These are phyloP conservation scores for Cladochytrium replicatum DNA, from an alignment of 192 early-diverging fungal genomes.

Conservation along the genomic window DNA sequence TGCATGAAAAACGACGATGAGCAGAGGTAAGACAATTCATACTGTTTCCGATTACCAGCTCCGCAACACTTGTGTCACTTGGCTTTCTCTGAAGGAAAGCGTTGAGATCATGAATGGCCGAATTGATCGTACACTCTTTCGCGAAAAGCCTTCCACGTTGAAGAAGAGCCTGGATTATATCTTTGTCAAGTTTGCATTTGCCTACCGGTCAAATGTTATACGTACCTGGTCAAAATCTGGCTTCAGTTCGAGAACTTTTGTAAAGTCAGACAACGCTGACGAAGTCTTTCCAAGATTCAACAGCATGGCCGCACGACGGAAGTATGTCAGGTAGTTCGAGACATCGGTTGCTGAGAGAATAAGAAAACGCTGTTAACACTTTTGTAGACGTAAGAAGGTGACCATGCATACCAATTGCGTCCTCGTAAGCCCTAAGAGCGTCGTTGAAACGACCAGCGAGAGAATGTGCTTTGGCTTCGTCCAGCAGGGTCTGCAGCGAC, in stretches of 20 bases:
- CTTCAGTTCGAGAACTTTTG: slow-evolving; percentile 64
- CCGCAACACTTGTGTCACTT: slow-evolving; percentile 23
- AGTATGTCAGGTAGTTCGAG: slow-evolving; percentile 76
- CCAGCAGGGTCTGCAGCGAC: slow-evolving; percentile 14
- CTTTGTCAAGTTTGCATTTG: background rate
- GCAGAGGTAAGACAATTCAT: background rate
- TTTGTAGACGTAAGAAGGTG: slow-evolving; percentile 19
- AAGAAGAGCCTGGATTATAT: slow-evolving; percentile 39
- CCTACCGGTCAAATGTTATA: background rate
- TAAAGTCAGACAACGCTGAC: slow-evolving; percentile 74
- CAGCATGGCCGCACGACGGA: slow-evolving; percentile 75
- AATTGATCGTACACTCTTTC: slow-evolving; percentile 54
- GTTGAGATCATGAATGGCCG: slow-evolving; percentile 54
- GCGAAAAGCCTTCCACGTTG: slow-evolving; percentile 63
- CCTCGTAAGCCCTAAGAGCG: slow-evolving; percentile 51
- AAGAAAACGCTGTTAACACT: slow-evolving; percentile 30
- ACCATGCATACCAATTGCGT: slow-evolving; percentile 44
- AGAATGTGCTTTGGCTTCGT: slow-evolving; percentile 29
- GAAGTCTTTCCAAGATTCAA: slow-evolving; percentile 59
- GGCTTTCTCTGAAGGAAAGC: slow-evolving; percentile 20
- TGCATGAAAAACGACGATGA: background rate
- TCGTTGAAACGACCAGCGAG: slow-evolving; percentile 34
- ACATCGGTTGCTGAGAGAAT: slow-evolving; percentile 58
- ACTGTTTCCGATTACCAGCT: slow-evolving; percentile 22
- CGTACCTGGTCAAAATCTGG: slow-evolving; percentile 59